Percentiles rank a stretch among this genome's conserved stretches.
phyloP scores from a whole-genome alignment of 352 stramenopile species.

The Peronospora farinosa region DNA sequence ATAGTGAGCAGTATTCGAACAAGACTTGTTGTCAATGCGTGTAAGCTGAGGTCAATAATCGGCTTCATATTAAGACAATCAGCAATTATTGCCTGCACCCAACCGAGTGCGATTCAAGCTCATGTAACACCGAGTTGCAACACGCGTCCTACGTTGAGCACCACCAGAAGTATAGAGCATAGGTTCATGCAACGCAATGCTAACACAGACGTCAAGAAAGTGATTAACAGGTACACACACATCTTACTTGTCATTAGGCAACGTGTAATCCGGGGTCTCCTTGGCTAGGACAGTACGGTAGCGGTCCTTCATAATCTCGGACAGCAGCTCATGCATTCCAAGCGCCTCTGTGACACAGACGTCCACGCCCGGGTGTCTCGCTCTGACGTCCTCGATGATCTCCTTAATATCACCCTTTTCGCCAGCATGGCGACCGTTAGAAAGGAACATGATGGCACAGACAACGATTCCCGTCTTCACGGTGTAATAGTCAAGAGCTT shows the following conservation, averaged over 20 bases:
- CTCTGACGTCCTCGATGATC: slow-evolving; percentile 47
- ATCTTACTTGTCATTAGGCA: slow-evolving; percentile 14
- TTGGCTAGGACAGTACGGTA: slow-evolving; percentile 38
- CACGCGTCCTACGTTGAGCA: slow-evolving; percentile 30
- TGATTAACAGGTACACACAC: neutral
- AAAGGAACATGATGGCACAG: slow-evolving; percentile 72
- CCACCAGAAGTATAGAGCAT: slow-evolving; percentile 17
- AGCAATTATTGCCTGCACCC: slow-evolving; percentile 46
- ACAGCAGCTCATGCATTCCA: slow-evolving; percentile 53
- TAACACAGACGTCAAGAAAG: too few relatives aligned
- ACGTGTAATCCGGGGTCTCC: slow-evolving; percentile 19
- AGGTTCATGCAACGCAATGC: too few relatives aligned
- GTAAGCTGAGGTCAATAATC: slow-evolving; percentile 50
- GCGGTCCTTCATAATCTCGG: slow-evolving; percentile 58
- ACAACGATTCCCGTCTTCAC: slow-evolving; percentile 60
- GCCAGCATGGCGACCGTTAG: slow-evolving; percentile 62
- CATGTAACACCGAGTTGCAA: slow-evolving; percentile 56
- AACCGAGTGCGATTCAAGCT: slow-evolving; percentile 38
- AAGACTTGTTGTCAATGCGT: slow-evolving; percentile 54
- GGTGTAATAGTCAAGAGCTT: slow-evolving; percentile 56
- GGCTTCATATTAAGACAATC: slow-evolving; percentile 59
- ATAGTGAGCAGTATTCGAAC: slow-evolving; percentile 36
- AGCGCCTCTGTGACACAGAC: slow-evolving; percentile 62
- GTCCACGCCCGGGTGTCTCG: slow-evolving; percentile 36
- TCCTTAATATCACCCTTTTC: slow-evolving; percentile 73